Evolutionary conservation across 306 rosid species (phyloP).

Genomic region (Dryas alaskensis): DNA sequence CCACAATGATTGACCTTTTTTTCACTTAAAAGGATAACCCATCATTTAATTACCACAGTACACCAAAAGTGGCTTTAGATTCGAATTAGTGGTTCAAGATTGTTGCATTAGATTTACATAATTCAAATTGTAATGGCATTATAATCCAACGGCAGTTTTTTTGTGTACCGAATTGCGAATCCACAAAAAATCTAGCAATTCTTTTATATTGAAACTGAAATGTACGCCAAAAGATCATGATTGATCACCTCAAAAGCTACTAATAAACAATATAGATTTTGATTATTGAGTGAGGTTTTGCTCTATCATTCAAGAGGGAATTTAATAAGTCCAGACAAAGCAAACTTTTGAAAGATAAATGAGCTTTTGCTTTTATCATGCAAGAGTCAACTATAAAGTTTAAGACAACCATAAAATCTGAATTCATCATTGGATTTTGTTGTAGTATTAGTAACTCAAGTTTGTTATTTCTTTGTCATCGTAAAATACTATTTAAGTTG

Average conservation of each 20-base stretch:
- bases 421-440: no score
- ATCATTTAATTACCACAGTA: slow-evolving; percentile 15
- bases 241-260: background rate
- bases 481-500: no score
- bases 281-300: background rate
- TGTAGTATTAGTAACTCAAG: no score
- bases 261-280: background rate
- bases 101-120: slow-evolving; percentile 38
- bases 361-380: slow-evolving; percentile 1
- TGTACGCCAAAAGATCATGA: slow-evolving; percentile 1
- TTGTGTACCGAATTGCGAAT: background rate
- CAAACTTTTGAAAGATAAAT: background rate
- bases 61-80: slow-evolving; percentile 11
- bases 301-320: background rate
- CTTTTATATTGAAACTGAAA: background rate
- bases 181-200: background rate
- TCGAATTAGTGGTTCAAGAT: slow-evolving; percentile 39
- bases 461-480: no score
- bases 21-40: slow-evolving; percentile 50
- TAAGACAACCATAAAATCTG: no score
- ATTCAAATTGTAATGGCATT: slow-evolving; percentile 28
- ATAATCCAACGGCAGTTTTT: slow-evolving; percentile 39
- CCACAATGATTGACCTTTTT: slow-evolving; percentile 16
- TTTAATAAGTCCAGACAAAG: background rate
- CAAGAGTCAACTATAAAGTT: background rate